phyloP scores from a whole-genome alignment of 164 flowering plant species.

The Magnolia sinica region DNA sequence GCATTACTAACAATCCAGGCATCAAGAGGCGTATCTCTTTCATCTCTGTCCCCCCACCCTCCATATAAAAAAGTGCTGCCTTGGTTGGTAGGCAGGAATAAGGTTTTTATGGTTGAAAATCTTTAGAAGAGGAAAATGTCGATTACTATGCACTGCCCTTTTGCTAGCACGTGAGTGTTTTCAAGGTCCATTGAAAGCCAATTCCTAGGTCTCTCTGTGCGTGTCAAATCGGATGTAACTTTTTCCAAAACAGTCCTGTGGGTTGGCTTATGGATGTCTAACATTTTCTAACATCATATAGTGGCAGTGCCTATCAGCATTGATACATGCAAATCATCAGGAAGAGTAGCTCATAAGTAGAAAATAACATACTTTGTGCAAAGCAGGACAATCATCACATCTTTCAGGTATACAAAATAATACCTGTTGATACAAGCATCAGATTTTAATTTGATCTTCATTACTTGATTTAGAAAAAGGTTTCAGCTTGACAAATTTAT shows the following conservation, averaged over 20 bases:
- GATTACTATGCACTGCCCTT: too few species aligned
- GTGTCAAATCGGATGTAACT: too few species aligned
- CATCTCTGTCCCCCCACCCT: too few species aligned
- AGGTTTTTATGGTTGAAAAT: too few species aligned
- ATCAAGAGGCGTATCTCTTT: too few species aligned
- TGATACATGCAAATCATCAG: neutral
- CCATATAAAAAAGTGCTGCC: too few species aligned
- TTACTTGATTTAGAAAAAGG: neutral
- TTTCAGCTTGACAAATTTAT: neutral
- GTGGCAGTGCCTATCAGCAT: neutral
- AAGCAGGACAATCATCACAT: neutral
- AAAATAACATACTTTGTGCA: neutral
- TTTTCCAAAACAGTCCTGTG: neutral
- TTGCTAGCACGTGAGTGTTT: too few species aligned
- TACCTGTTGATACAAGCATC: neutral
- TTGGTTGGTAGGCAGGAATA: too few species aligned
- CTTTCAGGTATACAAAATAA: neutral
- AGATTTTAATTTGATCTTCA: neutral
- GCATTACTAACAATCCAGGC: too few species aligned
- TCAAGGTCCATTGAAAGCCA: too few species aligned
- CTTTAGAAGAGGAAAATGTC: too few species aligned
- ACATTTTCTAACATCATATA: neutral
- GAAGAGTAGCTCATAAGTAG: neutral
- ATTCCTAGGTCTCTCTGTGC: too few species aligned
- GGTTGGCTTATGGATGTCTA: neutral